Evolutionary conservation across 805 yeast genomes (phyloP), one percentile per base, ranked within the genome.

Genomic region (Starmerella riodocensis): DNA sequence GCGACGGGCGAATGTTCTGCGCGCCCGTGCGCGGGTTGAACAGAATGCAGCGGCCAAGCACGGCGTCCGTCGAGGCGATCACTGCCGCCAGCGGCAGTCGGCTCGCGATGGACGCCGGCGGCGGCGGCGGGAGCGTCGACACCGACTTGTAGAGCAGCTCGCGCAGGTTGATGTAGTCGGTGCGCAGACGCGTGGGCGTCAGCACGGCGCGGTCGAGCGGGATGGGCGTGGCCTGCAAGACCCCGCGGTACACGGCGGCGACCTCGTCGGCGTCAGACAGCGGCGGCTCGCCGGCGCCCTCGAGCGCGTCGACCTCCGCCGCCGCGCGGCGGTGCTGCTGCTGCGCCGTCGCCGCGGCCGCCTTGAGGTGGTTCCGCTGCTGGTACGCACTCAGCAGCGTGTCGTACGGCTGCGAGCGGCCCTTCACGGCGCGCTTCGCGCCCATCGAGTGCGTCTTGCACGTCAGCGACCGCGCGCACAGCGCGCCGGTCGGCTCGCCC

Each of bases 361-460:
- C 93, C 56, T 83, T 85, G 25, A 93, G 88, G 59, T 86, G 95
- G 55, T 88, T 88, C 49, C 82, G 72, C 53, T 84, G 76, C 63
- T 91, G 97, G 56, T 88, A 86, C n/a, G 83, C 85, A 14, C 86
- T 84, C 41, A 88, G 65, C 39, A 88, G 64, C 24, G 74, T 76
- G 58, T 88, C 97, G 60, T 84, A 88, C 1, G 95, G 86, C 11
- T 91, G 85, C 28, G 93, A 77, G 52, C 98, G 70, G 12, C 97
- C 97, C 19, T 74, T 75, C 18, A 88, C 97, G 1, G 94, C 86
- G 52, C 97, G 72, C 53, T 88, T 88, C 23, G 96, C 94, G 25
- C 96, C 95, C 95, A 88, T 86, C 2, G 96, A 82, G 61, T 88
- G 98, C 0, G 96, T 84, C 56, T 88, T 88, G 68, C 98, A 88